Evolutionary conservation across 2,329 filamentous ascomycete genomes (phyloP), one percentile per base, ranked within the genome.

Genomic region (Waltergamsia citrina): DNA sequence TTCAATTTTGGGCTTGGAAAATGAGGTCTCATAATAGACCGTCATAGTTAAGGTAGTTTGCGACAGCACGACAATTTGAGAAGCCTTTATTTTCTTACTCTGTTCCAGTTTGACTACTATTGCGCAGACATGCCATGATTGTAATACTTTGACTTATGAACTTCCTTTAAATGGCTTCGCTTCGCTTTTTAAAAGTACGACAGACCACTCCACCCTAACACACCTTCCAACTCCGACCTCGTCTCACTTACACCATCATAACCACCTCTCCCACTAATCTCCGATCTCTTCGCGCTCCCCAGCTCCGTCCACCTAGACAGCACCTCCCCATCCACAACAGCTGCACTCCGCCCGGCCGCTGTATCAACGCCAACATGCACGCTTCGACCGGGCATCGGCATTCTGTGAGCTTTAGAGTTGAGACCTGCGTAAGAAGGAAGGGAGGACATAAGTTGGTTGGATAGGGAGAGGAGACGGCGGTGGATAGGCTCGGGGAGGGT

Each of bases 401-500:
- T 65, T 11, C 92, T 72, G 59, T 90, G 85, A 0, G 79, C 85
- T 36, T 83, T 78, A 3, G 86, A 82, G 56, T 96, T 96, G 32
- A 95, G 66, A 0, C 85, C 86, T 7, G 79, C 85, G 5, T 82
- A 63, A 41, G 87, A 79, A 28, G 85, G 78, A 7, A 95, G 71
- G 0, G 80, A 78, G 22, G 78, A 84, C 7, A 79, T 69, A 2
- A 98, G 68, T 51, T 93, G 87, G 4, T 80, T 83, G 30, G 88
- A 75, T 4, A 98, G 67, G 2, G 85, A 85, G 4, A 79, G 79
- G 4, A 98, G 71, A 0, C 88, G 81, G 2, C 92, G 81, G 59
- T 96, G 96, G 9, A 79, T 69, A 6, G 80, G 67, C 56, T 96
- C 90, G 1, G 78, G 66, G 2, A 96, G 65, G 0, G 90, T 78